Conservation (phyloP, 495 filamentous ascomycete genomes). For the Pyronema omphalodes region DNA sequence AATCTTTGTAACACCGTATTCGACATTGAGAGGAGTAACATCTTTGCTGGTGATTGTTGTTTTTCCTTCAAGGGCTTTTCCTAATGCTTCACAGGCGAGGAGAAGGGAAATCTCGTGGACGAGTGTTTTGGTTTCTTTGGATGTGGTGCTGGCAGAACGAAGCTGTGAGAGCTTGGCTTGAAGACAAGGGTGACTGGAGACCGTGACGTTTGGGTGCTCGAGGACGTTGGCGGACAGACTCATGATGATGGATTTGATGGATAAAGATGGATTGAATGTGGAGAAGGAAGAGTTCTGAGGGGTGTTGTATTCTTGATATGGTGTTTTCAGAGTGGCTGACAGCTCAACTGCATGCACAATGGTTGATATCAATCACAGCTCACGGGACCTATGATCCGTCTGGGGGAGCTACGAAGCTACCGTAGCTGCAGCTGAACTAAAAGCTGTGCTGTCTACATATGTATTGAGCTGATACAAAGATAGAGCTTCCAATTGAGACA, state of each 20-base stretch:
- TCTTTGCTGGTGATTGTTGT: constrained; percentile 31
- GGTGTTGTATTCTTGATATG: neutral
- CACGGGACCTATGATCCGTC: no score
- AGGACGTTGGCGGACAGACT: neutral
- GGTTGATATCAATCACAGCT: no score
- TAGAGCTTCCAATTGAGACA: no score
- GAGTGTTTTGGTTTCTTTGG: constrained; percentile 59
- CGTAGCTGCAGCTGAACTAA: no score
- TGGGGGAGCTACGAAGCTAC: no score
- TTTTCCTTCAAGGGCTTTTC: constrained; percentile 34
- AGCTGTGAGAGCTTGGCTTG: constrained; percentile 78
- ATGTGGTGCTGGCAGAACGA: constrained; percentile 47
- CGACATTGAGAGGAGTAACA: constrained; percentile 52
- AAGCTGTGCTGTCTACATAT: no score
- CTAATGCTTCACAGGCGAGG: constrained; percentile 64
- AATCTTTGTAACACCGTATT: constrained; percentile 43
- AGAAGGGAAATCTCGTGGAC: constrained; percentile 75
- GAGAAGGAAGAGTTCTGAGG: neutral
- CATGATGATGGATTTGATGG: constrained; percentile 1
- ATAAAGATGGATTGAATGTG: neutral
- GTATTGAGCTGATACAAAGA: no score
- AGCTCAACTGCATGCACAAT: neutral
- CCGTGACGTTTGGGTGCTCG: constrained; percentile 53
- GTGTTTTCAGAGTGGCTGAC: neutral
- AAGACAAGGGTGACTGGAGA: constrained; percentile 74